Conservation (phyloP, 176 grass and related monocot genomes). For the Oryza glaberrima region DNA sequence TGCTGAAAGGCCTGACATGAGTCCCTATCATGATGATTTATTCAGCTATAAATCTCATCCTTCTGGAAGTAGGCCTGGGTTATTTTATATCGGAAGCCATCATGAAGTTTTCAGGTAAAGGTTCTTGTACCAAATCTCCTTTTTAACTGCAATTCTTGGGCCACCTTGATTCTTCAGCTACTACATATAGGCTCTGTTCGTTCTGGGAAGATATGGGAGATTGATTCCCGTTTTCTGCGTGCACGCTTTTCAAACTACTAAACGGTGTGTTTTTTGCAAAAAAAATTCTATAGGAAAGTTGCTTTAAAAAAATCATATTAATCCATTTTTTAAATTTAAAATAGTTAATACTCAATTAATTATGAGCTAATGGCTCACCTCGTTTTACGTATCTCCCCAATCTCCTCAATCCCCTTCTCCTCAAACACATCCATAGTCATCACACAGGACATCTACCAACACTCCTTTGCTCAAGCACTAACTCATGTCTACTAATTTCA, state of each 20-base stretch:
- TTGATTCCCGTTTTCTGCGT: too few species aligned
- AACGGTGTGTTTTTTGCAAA: too few species aligned
- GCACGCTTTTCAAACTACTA: too few species aligned
- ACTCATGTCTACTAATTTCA: not conserved
- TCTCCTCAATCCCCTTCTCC: too few species aligned
- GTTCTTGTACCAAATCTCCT: conserved; percentile 22
- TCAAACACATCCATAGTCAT: not conserved
- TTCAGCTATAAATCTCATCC: conserved; percentile 7
- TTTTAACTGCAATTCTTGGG: not conserved
- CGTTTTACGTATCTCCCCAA: too few species aligned
- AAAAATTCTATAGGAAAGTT: too few species aligned
- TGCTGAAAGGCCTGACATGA: not conserved
- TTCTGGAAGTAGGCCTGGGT: conserved; percentile 22
- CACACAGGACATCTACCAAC: not conserved
- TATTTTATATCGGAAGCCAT: conserved; percentile 25
- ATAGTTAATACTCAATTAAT: too few species aligned
- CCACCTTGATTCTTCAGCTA: conserved; percentile 28
- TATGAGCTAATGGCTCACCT: too few species aligned
- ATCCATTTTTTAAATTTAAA: too few species aligned
- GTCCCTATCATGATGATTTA: conserved; percentile 6
- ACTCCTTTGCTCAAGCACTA: conserved; percentile 10
- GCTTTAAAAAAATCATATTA: too few species aligned
- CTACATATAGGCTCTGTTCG: not conserved
- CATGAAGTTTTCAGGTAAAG: conserved; percentile 1
- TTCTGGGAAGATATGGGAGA: too few species aligned